phyloP scores from a whole-genome alignment of 1,139 yeast species.

The Yamadazyma pseudoaaseri region DNA sequence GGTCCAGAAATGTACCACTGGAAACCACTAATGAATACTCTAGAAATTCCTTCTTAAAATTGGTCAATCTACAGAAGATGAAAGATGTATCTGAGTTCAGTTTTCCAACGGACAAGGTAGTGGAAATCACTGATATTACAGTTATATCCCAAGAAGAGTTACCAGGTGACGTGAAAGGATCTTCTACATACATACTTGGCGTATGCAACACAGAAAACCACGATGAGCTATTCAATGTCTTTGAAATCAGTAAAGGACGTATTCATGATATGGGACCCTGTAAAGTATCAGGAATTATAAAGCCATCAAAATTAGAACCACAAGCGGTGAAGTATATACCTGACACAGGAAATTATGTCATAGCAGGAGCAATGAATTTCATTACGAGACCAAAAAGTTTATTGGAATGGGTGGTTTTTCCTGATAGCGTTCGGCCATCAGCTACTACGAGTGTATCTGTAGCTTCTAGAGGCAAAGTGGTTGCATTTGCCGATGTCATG shows the following conservation, averaged over 20 bases:
- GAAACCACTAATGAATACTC: constrained; percentile 15
- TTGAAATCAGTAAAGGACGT: constrained; percentile 12
- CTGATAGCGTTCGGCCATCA: constrained; percentile 11
- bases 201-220: constrained; percentile 13
- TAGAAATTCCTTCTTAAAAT: constrained; percentile 17
- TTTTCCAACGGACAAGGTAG: constrained; percentile 11
- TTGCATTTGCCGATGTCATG: constrained; percentile 21
- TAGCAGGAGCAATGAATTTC: constrained; percentile 18
- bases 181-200: constrained; percentile 9
- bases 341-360: constrained; percentile 10
- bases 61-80: constrained; percentile 18
- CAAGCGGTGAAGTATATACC: constrained; percentile 12
- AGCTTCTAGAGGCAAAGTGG: constrained; percentile 5
- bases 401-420: constrained; percentile 14
- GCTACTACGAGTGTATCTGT: constrained; percentile 15
- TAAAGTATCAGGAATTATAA: constrained; percentile 13
- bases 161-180: background rate
- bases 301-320: constrained; percentile 10
- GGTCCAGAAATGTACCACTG: constrained; percentile 16
- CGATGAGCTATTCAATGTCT: constrained; percentile 14
- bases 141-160: background rate
- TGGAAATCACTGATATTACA: constrained; percentile 23
- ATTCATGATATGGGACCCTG: constrained; percentile 10
- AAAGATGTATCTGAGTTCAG: constrained; percentile 11
- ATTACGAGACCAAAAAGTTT: constrained; percentile 10